Base-by-base conservation (phyloP, 139 green algal species). In the Chlorella sp. region DNA sequence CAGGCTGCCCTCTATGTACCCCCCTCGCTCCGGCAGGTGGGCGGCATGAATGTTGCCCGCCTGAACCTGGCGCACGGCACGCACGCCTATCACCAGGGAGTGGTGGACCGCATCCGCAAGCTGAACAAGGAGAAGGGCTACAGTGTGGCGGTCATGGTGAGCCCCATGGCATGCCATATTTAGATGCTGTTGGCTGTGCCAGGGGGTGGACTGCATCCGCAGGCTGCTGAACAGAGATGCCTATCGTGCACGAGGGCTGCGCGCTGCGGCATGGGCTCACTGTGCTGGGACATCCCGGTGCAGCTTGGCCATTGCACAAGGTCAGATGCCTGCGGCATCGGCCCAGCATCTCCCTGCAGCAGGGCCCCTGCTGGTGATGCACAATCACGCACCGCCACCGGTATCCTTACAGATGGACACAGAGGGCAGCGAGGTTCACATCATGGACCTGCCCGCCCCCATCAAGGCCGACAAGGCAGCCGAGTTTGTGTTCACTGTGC, bases 341-440 rank as follows among this genome's bases (percentile, higher is more conserved):
- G n/a, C n/a, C n/a, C n/a, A n/a, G n/a, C n/a, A n/a, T n/a, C n/a
- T n/a, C n/a, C n/a, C n/a, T n/a, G n/a, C n/a, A n/a, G n/a, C n/a
- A n/a, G n/a, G n/a, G n/a, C n/a, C n/a, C n/a, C n/a, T n/a, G n/a
- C n/a, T n/a, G n/a, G n/a, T n/a, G n/a, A n/a, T n/a, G n/a, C n/a
- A n/a, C n/a, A n/a, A n/a, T n/a, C n/a, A n/a, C n/a, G n/a, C n/a
- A n/a, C n/a, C n/a, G n/a, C n/a, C n/a, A n/a, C n/a, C n/a, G n/a
- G n/a, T n/a, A n/a, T n/a, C n/a, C n/a, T n/a, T n/a, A n/a, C 76
- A 82, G 76, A 97, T 98, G 73, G 95, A 98, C 89, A 98, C 95
- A 12, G 94, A 98, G 83, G 95, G 95, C 28, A 93, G 84, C 74
- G 95, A 98, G 82, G 93, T 98, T 28, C 95, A 98, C 86, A 93